phyloP scores from a whole-genome alignment of 169 alveolate genomes.

The Plasmodium falciparum region DNA sequence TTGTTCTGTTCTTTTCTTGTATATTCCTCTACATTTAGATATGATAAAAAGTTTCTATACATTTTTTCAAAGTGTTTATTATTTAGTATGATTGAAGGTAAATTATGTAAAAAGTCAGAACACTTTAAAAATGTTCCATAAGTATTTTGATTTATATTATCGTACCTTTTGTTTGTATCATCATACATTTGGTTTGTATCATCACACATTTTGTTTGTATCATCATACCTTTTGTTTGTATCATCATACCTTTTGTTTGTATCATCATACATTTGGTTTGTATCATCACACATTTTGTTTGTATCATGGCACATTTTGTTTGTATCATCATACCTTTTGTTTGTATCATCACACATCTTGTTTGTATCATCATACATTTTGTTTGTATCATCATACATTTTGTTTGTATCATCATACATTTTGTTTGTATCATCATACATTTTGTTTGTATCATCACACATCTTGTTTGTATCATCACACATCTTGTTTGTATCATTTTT shows the following conservation, averaged over 20 bases:
- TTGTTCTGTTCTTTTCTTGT: constrained; percentile 33
- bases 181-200: too few species aligned
- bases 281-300: background rate
- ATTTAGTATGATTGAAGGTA: background rate
- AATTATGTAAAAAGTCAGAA: too few species aligned
- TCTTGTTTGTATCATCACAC: background rate
- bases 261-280: background rate
- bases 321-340: background rate
- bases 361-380: too few species aligned
- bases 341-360: background rate
- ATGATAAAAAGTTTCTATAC: constrained; percentile 8
- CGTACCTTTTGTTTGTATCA: background rate
- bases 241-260: background rate
- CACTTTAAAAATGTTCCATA: background rate
- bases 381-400: too few species aligned
- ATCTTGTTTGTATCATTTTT: background rate
- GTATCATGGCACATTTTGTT: background rate
- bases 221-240: background rate
- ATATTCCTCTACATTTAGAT: constrained; percentile 11
- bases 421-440: background rate
- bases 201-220: too few species aligned
- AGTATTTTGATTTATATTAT: background rate
- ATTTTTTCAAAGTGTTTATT: constrained; percentile 2
- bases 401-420: background rate
- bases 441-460: background rate